Percentiles rank a stretch among this genome's conserved stretches.
These are phyloP conservation scores for Ustilago hordei DNA, from an alignment of 1,284 basidiomycete species.

Conservation along the genomic window DNA sequence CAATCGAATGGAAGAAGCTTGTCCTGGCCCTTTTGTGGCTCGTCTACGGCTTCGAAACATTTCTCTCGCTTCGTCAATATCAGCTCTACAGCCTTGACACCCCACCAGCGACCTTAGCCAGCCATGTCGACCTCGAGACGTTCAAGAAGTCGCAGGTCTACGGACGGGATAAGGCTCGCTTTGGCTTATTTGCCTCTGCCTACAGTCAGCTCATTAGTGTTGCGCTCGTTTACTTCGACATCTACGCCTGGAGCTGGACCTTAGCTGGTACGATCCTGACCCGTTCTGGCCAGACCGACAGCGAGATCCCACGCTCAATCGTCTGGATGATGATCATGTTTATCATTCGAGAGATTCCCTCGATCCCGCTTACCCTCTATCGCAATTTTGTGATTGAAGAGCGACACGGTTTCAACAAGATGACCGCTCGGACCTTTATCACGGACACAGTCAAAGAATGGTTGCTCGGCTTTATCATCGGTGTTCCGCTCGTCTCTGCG, in stretches of 20 bases:
- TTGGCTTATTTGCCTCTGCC: constrained; percentile 79
- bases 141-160: constrained; percentile 92
- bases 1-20: constrained; percentile 79
- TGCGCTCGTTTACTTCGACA: constrained; percentile 78
- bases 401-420: constrained; percentile 97
- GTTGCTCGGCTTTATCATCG: constrained; percentile 80
- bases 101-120: constrained; percentile 81
- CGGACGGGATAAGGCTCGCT: constrained; percentile 90
- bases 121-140: constrained; percentile 79
- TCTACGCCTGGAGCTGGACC: constrained; percentile 84
- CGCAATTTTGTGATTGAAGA: constrained; percentile 94
- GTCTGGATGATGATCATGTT: constrained; percentile 74
- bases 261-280: constrained; percentile 73
- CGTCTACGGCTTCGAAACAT: constrained; percentile 85
- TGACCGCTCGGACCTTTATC: constrained; percentile 76
- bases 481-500: constrained; percentile 85
- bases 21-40: constrained; percentile 81
- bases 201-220: constrained; percentile 81
- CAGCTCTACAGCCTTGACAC: constrained; percentile 81
- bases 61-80: constrained; percentile 87
- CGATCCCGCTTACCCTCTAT: constrained; percentile 79
- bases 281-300: constrained; percentile 35
- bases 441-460: constrained; percentile 84
- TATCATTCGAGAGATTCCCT: constrained; percentile 72
- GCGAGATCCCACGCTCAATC: constrained; percentile 84